Conservation (phyloP, 176 grass and related monocot species). For the Aegilops speltoides region DNA sequence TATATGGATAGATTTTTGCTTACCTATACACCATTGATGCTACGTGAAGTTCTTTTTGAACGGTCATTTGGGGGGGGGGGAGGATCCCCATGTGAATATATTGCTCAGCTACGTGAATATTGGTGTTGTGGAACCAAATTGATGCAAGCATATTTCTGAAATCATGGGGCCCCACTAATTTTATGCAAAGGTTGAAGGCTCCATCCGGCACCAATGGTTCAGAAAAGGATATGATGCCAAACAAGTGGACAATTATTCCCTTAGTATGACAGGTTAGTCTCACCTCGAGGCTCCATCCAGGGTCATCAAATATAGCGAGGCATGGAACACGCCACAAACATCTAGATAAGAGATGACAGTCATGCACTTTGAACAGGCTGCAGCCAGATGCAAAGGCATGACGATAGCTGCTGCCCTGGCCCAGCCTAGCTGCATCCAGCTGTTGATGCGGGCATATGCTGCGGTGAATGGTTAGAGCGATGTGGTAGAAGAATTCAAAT, state of each 20-base stretch:
- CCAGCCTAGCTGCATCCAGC: not conserved
- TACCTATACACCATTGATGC: not conserved
- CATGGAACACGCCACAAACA: not conserved
- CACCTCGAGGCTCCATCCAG: not conserved
- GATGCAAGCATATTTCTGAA: not conserved
- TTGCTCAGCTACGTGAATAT: no score
- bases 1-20: no score
- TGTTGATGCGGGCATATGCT: not conserved
- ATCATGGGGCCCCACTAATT: not conserved
- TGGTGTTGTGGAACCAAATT: not conserved
- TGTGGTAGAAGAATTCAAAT: no score
- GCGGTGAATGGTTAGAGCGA: not conserved
- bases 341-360: not conserved
- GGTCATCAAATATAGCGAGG: not conserved
- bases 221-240: slow-evolving; percentile 10
- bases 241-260: not conserved
- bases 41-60: not conserved
- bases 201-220: not conserved
- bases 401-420: not conserved
- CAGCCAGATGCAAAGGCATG: not conserved
- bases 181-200: not conserved
- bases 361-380: not conserved
- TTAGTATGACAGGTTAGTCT: not conserved
- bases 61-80: no score
- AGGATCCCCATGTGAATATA: no score